Conservation (phyloP, 2,329 filamentous ascomycete genomes). For the Neofusicoccum cordaticola region DNA sequence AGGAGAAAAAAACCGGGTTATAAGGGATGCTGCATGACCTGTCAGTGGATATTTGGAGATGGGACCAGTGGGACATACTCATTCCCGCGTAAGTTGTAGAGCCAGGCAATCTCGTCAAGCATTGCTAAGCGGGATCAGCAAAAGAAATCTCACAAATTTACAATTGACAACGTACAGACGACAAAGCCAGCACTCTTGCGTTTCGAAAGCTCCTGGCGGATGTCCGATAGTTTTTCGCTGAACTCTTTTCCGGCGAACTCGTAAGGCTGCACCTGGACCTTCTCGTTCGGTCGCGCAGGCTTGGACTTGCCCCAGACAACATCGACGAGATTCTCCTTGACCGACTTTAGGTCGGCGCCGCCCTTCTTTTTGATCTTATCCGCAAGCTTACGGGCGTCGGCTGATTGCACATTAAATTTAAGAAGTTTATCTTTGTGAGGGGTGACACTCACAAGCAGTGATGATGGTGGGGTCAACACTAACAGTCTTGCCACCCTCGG, state of each 20-base stretch:
- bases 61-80: constrained; percentile 52
- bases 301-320: constrained; percentile 76
- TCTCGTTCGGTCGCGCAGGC: constrained; percentile 72
- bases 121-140: constrained; percentile 52
- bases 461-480: constrained; percentile 89
- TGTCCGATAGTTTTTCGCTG: constrained; percentile 75
- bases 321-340: constrained; percentile 86
- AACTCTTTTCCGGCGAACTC: constrained; percentile 81
- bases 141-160: neutral
- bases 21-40: constrained; percentile 68
- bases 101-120: constrained; percentile 95
- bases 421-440: neutral
- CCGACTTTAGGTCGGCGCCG: constrained; percentile 69
- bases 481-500: constrained; percentile 81
- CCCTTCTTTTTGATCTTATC: constrained; percentile 86
- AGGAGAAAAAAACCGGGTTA: constrained; percentile 98
- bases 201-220: constrained; percentile 89
- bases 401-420: constrained; percentile 27
- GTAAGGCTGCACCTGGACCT: constrained; percentile 67
- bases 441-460: constrained; percentile 55
- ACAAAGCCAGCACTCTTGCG: constrained; percentile 85
- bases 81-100: constrained; percentile 94
- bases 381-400: constrained; percentile 69
- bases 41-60: neutral
- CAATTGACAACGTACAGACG: constrained; percentile 54